phyloP scores from a whole-genome alignment of 345 rosid species.

The Garcia nutans region DNA sequence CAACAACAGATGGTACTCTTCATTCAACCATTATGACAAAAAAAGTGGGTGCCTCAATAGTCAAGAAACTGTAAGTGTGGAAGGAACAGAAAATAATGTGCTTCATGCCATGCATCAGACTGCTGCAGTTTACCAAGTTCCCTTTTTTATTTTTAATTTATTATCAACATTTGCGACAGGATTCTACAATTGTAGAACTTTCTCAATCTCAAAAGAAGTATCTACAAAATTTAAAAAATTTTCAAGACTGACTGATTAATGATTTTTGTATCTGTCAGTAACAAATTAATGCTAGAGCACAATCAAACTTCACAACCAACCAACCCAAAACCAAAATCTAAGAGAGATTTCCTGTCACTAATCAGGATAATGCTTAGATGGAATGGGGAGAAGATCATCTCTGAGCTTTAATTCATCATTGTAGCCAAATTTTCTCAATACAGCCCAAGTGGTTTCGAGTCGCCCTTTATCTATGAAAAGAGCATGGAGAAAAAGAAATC shows the following conservation, averaged over 20 bases:
- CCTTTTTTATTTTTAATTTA: no score
- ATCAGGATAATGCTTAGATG: conserved; percentile 64
- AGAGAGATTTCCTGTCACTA: conserved; percentile 27
- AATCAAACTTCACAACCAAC: background rate
- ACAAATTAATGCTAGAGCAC: background rate
- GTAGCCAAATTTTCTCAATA: conserved; percentile 78
- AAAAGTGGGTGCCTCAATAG: background rate
- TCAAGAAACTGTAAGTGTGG: background rate
- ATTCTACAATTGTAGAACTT: background rate
- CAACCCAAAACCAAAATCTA: background rate
- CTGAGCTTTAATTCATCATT: conserved; percentile 60
- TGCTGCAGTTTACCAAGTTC: background rate
- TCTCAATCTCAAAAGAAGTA: background rate
- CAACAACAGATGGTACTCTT: background rate
- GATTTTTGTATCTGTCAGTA: background rate
- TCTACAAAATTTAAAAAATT: background rate
- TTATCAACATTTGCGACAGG: no score
- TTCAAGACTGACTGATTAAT: background rate
- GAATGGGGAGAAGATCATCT: conserved; percentile 56
- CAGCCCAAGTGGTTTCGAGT: conserved; percentile 79
- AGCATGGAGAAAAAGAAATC: conserved; percentile 68
- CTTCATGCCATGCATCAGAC: background rate
- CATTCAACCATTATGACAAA: background rate
- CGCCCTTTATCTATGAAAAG: conserved; percentile 84
- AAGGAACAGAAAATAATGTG: background rate